Conservation (phyloP, 2,329 filamentous ascomycete genomes). For the Byssochlamys sp. region DNA sequence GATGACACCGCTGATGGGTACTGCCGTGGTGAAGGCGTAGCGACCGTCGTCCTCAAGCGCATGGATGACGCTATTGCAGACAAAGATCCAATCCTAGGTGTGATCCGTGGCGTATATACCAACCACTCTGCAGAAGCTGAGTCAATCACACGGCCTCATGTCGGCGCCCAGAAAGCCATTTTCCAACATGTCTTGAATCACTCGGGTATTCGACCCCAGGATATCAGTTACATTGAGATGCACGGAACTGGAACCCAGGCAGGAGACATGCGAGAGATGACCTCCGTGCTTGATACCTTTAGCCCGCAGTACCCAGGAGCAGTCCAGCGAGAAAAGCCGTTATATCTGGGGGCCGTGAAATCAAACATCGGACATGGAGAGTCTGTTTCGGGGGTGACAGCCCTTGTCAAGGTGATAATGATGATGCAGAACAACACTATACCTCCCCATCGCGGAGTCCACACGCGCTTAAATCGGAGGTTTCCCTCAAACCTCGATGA, state of each 20-base stretch:
- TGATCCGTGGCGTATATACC: conserved; percentile 29
- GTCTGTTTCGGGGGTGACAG: conserved; percentile 48
- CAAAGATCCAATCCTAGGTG: conserved; percentile 27
- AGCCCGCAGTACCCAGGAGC: conserved; percentile 6
- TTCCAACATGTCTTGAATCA: conserved; percentile 15
- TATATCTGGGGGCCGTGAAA: conserved; percentile 52
- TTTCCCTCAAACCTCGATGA: conserved; percentile 26
- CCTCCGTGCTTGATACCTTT: conserved; percentile 32
- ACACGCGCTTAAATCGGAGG: conserved; percentile 25
- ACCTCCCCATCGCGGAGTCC: conserved; percentile 44
- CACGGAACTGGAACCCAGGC: conserved; percentile 73
- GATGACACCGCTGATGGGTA: conserved; percentile 41
- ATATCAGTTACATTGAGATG: conserved; percentile 72
- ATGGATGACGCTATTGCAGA: conserved; percentile 40
- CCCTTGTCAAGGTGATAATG: conserved; percentile 51
- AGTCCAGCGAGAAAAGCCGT: conserved; percentile 21
- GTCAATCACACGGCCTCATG: conserved; percentile 26
- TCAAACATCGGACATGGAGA: conserved; percentile 41
- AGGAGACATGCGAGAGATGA: conserved; percentile 44
- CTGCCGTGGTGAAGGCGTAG: conserved; percentile 40
- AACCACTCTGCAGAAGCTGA: conserved; percentile 34
- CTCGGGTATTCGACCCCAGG: conserved; percentile 34
- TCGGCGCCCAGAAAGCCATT: conserved; percentile 17
- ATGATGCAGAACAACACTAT: conserved; percentile 53
- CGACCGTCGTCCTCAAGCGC: conserved; percentile 38